These are phyloP conservation scores for Alnus glutinosa DNA, from an alignment of 306 rosid genomes.

Conservation along the genomic window DNA sequence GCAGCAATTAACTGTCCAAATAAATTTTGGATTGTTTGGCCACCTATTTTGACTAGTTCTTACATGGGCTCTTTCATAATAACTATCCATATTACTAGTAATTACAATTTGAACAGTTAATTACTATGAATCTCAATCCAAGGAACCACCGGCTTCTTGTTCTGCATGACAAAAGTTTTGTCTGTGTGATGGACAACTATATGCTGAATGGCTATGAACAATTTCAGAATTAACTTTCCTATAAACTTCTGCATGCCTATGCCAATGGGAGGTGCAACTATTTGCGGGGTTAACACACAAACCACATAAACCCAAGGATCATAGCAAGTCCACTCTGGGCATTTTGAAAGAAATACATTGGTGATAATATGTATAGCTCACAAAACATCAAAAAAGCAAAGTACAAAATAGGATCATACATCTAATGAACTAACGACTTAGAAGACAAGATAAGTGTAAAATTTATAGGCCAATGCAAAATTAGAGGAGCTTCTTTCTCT, in stretches of 20 bases:
- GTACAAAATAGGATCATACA: constrained; percentile 20
- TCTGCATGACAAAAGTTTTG: neutral
- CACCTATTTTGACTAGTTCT: no score
- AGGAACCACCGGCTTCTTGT: neutral
- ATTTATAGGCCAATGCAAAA: constrained; percentile 3
- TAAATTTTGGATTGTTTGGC: no score
- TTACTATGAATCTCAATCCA: no score
- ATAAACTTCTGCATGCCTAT: neutral
- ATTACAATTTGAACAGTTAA: no score
- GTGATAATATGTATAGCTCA: neutral
- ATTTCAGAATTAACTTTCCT: no score
- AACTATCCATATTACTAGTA: no score
- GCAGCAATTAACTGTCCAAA: no score
- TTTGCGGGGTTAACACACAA: neutral
- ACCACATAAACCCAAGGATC: neutral
- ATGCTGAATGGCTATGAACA: no score
- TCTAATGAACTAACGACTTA: constrained; percentile 2
- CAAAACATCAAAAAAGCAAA: neutral
- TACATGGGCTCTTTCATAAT: no score
- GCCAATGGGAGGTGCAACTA: neutral
- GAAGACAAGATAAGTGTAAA: constrained; percentile 16
- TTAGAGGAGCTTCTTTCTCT: constrained; percentile 87
- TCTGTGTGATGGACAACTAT: no score
- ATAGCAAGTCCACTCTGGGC: neutral
- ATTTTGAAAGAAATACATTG: neutral